Evolutionary conservation across 805 yeast species (phyloP).

Genomic region (Candida khao-thaluensis): DNA sequence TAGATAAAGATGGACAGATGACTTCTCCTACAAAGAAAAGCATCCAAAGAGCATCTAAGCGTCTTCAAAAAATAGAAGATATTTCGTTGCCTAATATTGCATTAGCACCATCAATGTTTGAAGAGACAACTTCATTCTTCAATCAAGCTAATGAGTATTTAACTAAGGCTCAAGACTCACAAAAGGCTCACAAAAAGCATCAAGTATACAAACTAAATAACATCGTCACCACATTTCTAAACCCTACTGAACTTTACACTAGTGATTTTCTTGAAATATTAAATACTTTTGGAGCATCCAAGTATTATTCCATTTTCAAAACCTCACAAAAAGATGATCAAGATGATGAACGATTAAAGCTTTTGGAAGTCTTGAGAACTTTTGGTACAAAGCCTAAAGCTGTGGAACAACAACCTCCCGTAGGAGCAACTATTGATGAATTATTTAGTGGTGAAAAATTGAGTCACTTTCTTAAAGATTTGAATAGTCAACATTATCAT

Average conservation of each 20-base stretch:
- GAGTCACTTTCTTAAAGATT: neutral
- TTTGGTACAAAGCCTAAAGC: slow-evolving; percentile 10
- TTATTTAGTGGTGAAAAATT: neutral
- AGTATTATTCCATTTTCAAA: neutral
- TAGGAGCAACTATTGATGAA: neutral
- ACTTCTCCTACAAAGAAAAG: slow-evolving; percentile 2
- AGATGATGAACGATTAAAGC: slow-evolving; percentile 23
- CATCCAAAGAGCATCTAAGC: slow-evolving; percentile 16
- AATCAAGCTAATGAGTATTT: neutral
- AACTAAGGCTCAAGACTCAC: neutral
- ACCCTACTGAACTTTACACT: neutral
- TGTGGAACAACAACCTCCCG: neutral
- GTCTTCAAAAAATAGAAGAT: slow-evolving; percentile 14
- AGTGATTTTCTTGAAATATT: slow-evolving; percentile 11
- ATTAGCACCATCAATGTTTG: slow-evolving; percentile 11
- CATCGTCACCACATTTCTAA: slow-evolving; percentile 2
- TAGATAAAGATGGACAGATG: neutral
- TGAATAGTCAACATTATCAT: slow-evolving; percentile 9
- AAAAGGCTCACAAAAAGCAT: neutral
- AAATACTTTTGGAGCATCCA: slow-evolving; percentile 9
- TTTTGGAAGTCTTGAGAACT: slow-evolving; percentile 35
- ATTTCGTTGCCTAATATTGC: slow-evolving; percentile 10
- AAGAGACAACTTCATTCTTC: slow-evolving; percentile 13
- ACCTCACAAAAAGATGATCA: neutral
- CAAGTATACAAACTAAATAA: slow-evolving; percentile 1